These are phyloP conservation scores for Pichia membranifaciens DNA, from an alignment of 805 yeast genomes.

Conservation along the genomic window DNA sequence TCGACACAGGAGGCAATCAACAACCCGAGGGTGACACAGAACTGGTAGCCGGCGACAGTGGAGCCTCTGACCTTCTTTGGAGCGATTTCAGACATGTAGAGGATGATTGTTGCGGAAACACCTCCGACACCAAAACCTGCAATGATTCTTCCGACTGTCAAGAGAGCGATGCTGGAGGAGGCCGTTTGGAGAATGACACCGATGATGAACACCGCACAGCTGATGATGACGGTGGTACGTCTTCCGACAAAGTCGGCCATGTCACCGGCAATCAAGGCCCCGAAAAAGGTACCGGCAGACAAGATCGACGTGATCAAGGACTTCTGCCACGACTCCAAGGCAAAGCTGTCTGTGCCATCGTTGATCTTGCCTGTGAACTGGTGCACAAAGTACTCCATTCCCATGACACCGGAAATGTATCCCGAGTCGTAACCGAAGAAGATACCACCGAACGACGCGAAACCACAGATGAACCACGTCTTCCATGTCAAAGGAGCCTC, in stretches of 20 bases:
- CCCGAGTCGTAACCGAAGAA: constrained; percentile 69
- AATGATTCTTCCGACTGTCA: constrained; percentile 64
- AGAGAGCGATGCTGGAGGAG: constrained; percentile 39
- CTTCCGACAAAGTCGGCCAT: constrained; percentile 42
- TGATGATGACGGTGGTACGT: constrained; percentile 39
- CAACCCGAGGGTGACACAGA: constrained; percentile 60
- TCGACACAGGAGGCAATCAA: constrained; percentile 64
- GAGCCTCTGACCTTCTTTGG: constrained; percentile 79
- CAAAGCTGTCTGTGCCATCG: constrained; percentile 18
- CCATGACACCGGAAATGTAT: constrained; percentile 59
- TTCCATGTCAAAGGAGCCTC: constrained; percentile 35
- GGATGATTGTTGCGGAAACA: constrained; percentile 68
- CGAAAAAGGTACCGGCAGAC: constrained; percentile 65
- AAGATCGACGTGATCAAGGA: constrained; percentile 64
- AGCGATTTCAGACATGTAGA: constrained; percentile 74
- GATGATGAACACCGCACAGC: constrained; percentile 39
- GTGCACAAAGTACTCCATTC: constrained; percentile 44
- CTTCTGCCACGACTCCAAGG: constrained; percentile 28
- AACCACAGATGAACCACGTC: constrained; percentile 41
- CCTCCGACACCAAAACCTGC: constrained; percentile 79
- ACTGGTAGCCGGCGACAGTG: constrained; percentile 67
- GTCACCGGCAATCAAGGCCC: constrained; percentile 59
- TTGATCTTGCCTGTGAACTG: constrained; percentile 31
- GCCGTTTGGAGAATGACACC: constrained; percentile 47
- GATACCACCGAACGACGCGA: constrained; percentile 64